Conservation (phyloP, 192 early-diverging fungal genomes). For the Backusella liffmaniae region DNA sequence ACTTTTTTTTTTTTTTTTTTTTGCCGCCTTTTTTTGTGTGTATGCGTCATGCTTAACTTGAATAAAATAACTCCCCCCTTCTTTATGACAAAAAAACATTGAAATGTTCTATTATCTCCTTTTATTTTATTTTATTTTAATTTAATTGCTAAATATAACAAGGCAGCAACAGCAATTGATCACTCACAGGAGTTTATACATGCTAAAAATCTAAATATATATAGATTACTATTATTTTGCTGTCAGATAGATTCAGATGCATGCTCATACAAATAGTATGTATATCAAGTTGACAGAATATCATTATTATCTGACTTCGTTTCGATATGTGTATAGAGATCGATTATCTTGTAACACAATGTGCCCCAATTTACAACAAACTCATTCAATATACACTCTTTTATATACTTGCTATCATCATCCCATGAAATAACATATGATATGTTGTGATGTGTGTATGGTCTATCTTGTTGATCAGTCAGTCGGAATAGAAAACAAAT, state of each 20-base stretch:
- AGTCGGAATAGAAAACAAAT: background rate
- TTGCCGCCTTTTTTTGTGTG: background rate
- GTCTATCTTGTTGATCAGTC: background rate
- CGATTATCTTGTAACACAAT: background rate
- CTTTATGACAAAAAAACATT: background rate
- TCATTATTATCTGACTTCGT: background rate
- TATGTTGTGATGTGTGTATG: background rate
- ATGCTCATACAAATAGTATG: background rate
- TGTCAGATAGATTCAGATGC: background rate
- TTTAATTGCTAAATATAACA: background rate
- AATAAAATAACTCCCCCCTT: background rate
- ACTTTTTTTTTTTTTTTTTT: background rate
- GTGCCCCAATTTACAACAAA: too few relatives aligned
- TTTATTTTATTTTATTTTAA: background rate
- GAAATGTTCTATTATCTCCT: background rate
- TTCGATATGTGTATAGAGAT: background rate
- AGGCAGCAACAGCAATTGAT: background rate
- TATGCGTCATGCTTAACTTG: too few relatives aligned
- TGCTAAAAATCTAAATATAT: background rate
- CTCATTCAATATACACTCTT: too few relatives aligned
- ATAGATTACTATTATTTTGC: background rate
- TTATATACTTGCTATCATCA: too few relatives aligned
- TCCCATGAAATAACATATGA: background rate
- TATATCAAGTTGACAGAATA: background rate
- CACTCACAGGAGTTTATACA: constrained; percentile 1